phyloP scores from a whole-genome alignment of 352 stramenopile species.

The Saprolegnia parasitica region DNA sequence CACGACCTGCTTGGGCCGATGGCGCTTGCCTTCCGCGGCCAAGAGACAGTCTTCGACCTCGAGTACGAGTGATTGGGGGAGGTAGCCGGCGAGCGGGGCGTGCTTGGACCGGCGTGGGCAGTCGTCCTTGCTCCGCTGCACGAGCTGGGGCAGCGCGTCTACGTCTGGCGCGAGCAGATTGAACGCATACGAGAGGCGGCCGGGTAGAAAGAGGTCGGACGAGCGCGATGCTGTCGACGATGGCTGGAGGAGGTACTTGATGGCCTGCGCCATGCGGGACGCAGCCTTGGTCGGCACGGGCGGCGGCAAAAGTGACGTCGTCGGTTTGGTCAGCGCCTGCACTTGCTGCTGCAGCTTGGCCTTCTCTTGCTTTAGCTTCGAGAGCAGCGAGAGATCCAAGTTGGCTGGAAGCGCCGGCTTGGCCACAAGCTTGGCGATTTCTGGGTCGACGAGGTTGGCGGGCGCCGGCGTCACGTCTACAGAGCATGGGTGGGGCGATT shows the following conservation, averaged over 20 bases:
- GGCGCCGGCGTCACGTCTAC: not conserved
- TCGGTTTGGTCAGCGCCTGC: not conserved
- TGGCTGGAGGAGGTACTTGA: slow-evolving; percentile 5
- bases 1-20: not conserved
- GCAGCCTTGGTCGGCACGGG: not conserved
- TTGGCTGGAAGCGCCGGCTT: slow-evolving; percentile 31
- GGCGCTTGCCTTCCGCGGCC: slow-evolving; percentile 16
- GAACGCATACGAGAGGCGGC: slow-evolving; percentile 74
- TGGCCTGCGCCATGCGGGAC: not conserved
- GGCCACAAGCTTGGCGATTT: slow-evolving; percentile 80
- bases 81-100: slow-evolving; percentile 49
- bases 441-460: slow-evolving; percentile 39
- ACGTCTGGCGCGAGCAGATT: slow-evolving; percentile 39
- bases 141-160: slow-evolving; percentile 51
- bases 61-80: slow-evolving; percentile 47
- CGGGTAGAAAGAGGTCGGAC: slow-evolving; percentile 59
- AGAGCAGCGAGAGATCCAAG: slow-evolving; percentile 81
- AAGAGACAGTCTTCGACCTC: slow-evolving; percentile 36
- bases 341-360: slow-evolving; percentile 43
- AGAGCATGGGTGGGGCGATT: not conserved
- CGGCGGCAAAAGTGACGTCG: slow-evolving; percentile 1
- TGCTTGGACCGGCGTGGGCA: slow-evolving; percentile 42
- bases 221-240: slow-evolving; percentile 31
- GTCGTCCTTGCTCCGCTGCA: slow-evolving; percentile 72
- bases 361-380: slow-evolving; percentile 80